Evolutionary conservation across 768 basidiomycete genomes (phyloP), one percentile per base, ranked within the genome.

Genomic region (Gelatoporia subvermispora): DNA sequence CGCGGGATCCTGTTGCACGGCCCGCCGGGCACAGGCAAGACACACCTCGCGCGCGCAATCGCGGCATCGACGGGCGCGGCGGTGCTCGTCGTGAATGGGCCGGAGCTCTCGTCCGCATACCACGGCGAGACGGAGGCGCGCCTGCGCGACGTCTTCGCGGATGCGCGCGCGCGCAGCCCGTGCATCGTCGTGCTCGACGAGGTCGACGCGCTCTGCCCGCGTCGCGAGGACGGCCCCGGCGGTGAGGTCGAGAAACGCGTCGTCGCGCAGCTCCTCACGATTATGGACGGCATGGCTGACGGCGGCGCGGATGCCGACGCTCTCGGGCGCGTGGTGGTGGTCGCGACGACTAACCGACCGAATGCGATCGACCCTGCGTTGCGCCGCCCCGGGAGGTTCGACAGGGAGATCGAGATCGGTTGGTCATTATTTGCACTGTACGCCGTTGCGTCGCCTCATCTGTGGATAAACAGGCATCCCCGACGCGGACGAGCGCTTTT

Each of bases 11-110:
- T 98, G 17, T 78, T 99, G 1, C 86, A 97, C 65, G 96, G 96
- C 10, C 94, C 93, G 10, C 93, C 96, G 2, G 96, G 96, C 34
- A 98, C 96, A 8, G 96, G 96, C 15, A 99, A 99, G 70, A 99
- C 96, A 0, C 93, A 96, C 61, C 74, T 99, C 2, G 95, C 96
- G 10, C 84, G 93, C 52, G 90, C 93, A 13, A 93, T 99, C 50
- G 93, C 95, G 3, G 78, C 84, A 0, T 91, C 93, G 4, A 89
- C 88, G 1, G 79, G 78, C 24, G 88, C 93, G 7, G 82, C 85
- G 22, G 88, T 96, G n/a, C 78, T 99, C 54, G 82, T 92, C 43
- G 85, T 98, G 64, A 95, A 95, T 58, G 96, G 96, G 0, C 93
- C 96, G 11, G 93, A 97, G 62, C 77, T 98, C 18, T 91, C 89